Percentiles rank a stretch among this genome's conserved stretches.
Evolutionary conservation across 176 grass and related monocot genomes (phyloP).

Genomic region (Rhynchospora breviuscula): DNA sequence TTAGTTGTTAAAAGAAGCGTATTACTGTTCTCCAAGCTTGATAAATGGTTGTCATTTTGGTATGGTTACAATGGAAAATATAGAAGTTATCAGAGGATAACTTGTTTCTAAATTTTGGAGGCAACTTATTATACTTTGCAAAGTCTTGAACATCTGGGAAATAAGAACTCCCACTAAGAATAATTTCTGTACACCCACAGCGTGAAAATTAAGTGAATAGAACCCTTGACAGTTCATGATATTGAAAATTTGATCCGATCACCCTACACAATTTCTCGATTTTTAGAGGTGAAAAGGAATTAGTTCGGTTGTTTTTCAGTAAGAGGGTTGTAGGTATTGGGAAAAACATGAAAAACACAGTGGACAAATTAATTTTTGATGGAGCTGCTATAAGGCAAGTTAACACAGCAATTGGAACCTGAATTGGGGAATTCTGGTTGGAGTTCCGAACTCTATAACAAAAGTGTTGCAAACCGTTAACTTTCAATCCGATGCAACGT

Average conservation of each 20-base stretch:
- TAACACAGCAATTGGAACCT: background rate
- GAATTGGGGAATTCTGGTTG: background rate
- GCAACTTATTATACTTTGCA: background rate
- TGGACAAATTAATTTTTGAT: background rate
- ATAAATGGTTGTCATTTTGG: background rate
- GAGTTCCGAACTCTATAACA: background rate
- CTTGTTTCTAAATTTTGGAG: background rate
- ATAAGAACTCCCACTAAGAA: background rate
- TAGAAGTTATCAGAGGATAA: background rate
- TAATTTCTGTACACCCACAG: background rate
- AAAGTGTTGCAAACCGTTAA: background rate
- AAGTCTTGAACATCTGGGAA: background rate
- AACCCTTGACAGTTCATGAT: background rate
- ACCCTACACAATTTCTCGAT: background rate
- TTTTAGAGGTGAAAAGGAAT: background rate
- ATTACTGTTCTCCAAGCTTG: conserved; percentile 5
- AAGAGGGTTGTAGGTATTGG: background rate
- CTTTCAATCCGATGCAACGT: background rate
- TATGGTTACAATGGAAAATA: background rate
- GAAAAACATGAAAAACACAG: background rate
- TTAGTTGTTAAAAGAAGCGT: background rate
- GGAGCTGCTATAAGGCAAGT: background rate
- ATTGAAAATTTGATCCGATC: background rate
- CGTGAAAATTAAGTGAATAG: background rate
- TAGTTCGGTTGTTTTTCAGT: background rate